These are phyloP conservation scores for Trametes meyenii DNA, from an alignment of 768 basidiomycete genomes.

Conservation along the genomic window DNA sequence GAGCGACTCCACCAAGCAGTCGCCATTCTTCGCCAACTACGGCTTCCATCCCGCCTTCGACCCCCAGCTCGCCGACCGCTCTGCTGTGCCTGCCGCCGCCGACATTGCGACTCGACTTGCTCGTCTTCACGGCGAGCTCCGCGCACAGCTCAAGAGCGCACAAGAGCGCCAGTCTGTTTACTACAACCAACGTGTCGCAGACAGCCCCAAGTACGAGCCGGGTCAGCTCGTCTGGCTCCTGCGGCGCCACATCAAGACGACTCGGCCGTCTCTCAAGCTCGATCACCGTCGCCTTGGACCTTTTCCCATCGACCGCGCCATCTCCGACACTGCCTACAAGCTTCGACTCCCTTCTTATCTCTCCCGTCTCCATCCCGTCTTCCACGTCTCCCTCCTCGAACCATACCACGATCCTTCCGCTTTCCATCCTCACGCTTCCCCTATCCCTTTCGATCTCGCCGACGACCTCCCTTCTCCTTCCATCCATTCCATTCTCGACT, in stretches of 20 bases:
- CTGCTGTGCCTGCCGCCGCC: conserved; percentile 36
- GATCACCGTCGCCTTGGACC: too few relatives aligned
- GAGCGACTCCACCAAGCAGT: conserved; percentile 35
- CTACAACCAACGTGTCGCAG: conserved; percentile 33
- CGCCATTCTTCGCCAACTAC: conserved; percentile 13
- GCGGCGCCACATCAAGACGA: too few relatives aligned
- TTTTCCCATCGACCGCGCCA: too few relatives aligned
- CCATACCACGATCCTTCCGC: conserved; percentile 34
- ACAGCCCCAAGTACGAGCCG: conserved; percentile 34
- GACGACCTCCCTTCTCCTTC: conserved; percentile 36
- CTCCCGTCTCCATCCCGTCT: conserved; percentile 41
- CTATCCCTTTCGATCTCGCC: conserved; percentile 9
- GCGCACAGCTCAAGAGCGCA: conserved; percentile 35
- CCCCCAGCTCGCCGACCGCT: conserved; percentile 32
- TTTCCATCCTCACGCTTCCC: conserved; percentile 32
- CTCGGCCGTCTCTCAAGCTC: too few relatives aligned
- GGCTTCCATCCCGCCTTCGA: conserved; percentile 30
- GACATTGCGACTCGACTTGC: conserved; percentile 35
- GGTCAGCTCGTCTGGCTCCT: conserved; percentile 45
- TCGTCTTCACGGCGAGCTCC: conserved; percentile 38
- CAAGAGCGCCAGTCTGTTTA: conserved; percentile 35
- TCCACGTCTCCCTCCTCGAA: conserved; percentile 41
- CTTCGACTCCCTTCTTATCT: conserved; percentile 38
- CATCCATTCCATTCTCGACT: too few relatives aligned
- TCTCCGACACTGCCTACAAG: conserved; percentile 24